A percentile compares a stretch with the other conserved stretches of the same genome.
phyloP scores from a whole-genome alignment of 1,284 basidiomycete genomes.

The Sphagnurus paluster region DNA sequence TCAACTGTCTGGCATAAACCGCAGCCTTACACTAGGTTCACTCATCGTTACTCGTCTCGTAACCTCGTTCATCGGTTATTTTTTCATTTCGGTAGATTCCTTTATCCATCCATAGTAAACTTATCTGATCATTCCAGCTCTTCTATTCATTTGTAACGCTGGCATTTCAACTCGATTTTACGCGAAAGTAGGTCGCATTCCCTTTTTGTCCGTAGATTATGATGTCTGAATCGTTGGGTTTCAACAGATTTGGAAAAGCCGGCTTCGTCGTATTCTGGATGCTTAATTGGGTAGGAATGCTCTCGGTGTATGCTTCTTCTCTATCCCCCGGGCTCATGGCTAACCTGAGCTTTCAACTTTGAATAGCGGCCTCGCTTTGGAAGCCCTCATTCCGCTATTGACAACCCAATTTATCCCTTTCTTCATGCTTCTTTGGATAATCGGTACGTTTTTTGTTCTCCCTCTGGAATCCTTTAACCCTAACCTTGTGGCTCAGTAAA shows the following conservation, averaged over 20 bases:
- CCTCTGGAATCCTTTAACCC: slow-evolving; percentile 16
- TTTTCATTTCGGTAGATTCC: slow-evolving; percentile 55
- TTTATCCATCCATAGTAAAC: background rate
- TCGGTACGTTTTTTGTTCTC: slow-evolving; percentile 39
- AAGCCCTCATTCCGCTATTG: slow-evolving; percentile 58
- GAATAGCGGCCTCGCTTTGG: slow-evolving; percentile 55
- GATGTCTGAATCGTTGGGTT: background rate
- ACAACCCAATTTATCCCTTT: slow-evolving; percentile 54
- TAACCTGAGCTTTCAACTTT: background rate
- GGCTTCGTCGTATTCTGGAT: slow-evolving; percentile 81
- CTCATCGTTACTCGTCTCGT: slow-evolving; percentile 57
- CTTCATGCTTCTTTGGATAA: slow-evolving; percentile 70
- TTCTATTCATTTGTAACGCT: slow-evolving; percentile 65
- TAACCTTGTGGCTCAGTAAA: slow-evolving; percentile 43
- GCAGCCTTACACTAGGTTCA: slow-evolving; percentile 49
- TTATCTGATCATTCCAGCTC: slow-evolving; percentile 28
- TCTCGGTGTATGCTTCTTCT: slow-evolving; percentile 42
- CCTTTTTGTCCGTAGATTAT: background rate
- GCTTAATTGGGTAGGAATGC: slow-evolving; percentile 66
- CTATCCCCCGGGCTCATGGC: background rate
- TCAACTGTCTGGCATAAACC: slow-evolving; percentile 47
- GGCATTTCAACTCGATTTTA: slow-evolving; percentile 65
- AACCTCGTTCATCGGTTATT: slow-evolving; percentile 57
- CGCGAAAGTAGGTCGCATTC: slow-evolving; percentile 35
- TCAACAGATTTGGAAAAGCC: slow-evolving; percentile 42